Percentiles rank a stretch among this genome's conserved stretches.
These are phyloP conservation scores for Xylaria sp. DNA, from an alignment of 2,329 filamentous ascomycete genomes.

Conservation along the genomic window DNA sequence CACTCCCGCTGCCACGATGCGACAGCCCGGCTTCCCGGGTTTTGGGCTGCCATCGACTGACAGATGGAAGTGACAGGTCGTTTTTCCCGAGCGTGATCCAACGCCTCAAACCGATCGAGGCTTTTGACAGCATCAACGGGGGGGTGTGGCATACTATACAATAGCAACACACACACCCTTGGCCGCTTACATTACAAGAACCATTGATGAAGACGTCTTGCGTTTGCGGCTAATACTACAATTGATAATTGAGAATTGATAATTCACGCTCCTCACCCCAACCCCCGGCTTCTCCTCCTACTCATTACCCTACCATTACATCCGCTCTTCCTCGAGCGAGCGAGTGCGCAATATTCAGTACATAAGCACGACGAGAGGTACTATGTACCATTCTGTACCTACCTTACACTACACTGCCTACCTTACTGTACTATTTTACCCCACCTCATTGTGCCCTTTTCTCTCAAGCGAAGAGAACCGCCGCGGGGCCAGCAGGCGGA, in stretches of 20 bases:
- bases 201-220: conserved; percentile 6
- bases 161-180: conserved; percentile 17
- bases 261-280: conserved; percentile 20
- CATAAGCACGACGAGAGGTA: conserved; percentile 4
- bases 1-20: conserved; percentile 33
- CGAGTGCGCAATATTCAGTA: conserved; percentile 19
- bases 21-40: conserved; percentile 37
- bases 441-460: conserved; percentile 24
- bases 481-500: conserved; percentile 28
- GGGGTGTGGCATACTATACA: conserved; percentile 6
- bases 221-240: conserved; percentile 32
- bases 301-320: neutral
- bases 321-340: neutral
- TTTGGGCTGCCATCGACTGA: conserved; percentile 30
- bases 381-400: conserved; percentile 2
- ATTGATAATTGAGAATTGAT: no score
- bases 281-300: conserved; percentile 9
- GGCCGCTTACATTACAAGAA: neutral
- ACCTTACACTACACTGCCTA: no score
- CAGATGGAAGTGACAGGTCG: conserved; percentile 34
- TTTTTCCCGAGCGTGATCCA: conserved; percentile 14
- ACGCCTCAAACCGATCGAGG: conserved; percentile 35
- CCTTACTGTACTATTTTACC: conserved; percentile 32
- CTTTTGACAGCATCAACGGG: conserved; percentile 17
- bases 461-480: conserved; percentile 11